A percentile compares a stretch with the other conserved stretches of the same genome.
Conservation (phyloP, 371 early-diverging fungal species). For the Syncephalastrum racemosum region DNA sequence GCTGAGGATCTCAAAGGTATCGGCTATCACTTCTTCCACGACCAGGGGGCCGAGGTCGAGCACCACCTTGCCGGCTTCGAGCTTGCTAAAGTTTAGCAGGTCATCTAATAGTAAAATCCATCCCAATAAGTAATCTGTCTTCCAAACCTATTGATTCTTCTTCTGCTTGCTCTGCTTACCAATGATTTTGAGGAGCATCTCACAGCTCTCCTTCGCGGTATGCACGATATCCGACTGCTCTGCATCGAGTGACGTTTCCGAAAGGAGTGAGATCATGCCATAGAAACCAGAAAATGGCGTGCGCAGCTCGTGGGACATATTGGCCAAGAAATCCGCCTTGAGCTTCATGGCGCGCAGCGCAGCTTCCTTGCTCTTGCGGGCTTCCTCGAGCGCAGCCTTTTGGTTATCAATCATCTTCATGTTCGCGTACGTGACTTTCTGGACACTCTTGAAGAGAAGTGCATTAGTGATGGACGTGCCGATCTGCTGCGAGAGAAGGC, state of each 20-base stretch:
- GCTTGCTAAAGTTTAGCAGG: conserved; percentile 52
- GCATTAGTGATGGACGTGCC: conserved; percentile 65
- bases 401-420: conserved; percentile 53
- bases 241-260: conserved; percentile 56
- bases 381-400: conserved; percentile 50
- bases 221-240: conserved; percentile 59
- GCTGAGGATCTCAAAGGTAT: conserved; percentile 53
- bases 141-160: background rate
- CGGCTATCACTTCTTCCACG: conserved; percentile 56
- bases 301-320: conserved; percentile 63
- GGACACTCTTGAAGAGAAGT: conserved; percentile 51
- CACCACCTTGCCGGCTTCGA: conserved; percentile 51
- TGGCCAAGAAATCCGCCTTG: conserved; percentile 58
- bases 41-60: conserved; percentile 51
- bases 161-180: conserved; percentile 17
- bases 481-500: conserved; percentile 55
- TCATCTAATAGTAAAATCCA: conserved; percentile 35
- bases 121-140: background rate
- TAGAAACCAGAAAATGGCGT: conserved; percentile 66
- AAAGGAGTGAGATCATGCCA: conserved; percentile 59
- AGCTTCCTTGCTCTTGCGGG: conserved; percentile 52
- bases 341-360: conserved; percentile 48
- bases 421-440: conserved; percentile 46
- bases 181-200: conserved; percentile 52
- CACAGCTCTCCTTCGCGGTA: conserved; percentile 62